Conservation (phyloP, 345 rosid genomes). For the Passiflora organensis region DNA sequence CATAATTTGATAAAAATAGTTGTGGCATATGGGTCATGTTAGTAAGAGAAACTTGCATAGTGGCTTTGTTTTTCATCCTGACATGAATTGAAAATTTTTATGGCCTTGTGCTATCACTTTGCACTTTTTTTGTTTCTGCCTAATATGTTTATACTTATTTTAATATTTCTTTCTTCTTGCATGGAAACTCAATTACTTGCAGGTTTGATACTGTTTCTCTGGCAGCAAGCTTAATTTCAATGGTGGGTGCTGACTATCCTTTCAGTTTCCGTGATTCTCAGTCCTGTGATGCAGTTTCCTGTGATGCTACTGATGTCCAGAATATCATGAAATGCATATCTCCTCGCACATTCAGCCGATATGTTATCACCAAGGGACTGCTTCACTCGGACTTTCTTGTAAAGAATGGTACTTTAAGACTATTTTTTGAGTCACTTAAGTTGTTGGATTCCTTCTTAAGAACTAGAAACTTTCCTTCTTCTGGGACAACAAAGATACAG, state of each 20-base stretch:
- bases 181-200: slow-evolving; percentile 48
- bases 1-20: too few species aligned
- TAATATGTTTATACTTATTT: neutral
- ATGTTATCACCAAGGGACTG: slow-evolving; percentile 74
- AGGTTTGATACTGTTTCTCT: slow-evolving; percentile 76
- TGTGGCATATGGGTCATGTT: too few species aligned
- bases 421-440: slow-evolving; percentile 71
- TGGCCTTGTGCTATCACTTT: too few species aligned
- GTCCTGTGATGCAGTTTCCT: slow-evolving; percentile 35
- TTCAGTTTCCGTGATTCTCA: slow-evolving; percentile 50
- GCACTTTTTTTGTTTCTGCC: slow-evolving; percentile 9
- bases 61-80: too few species aligned
- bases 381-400: slow-evolving; percentile 78
- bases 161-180: slow-evolving; percentile 13
- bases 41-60: too few species aligned
- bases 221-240: slow-evolving; percentile 68
- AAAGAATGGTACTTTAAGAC: slow-evolving; percentile 76
- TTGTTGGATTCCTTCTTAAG: slow-evolving; percentile 54
- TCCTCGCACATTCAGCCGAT: slow-evolving; percentile 67
- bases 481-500: slow-evolving; percentile 23
- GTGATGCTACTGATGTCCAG: slow-evolving; percentile 45
- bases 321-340: slow-evolving; percentile 57
- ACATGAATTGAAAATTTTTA: too few species aligned
- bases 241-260: slow-evolving; percentile 45
- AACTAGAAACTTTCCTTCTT: slow-evolving; percentile 33